Evolutionary conservation across 176 grass and related monocot species (phyloP).

Genomic region (Triticum turgidum): DNA sequence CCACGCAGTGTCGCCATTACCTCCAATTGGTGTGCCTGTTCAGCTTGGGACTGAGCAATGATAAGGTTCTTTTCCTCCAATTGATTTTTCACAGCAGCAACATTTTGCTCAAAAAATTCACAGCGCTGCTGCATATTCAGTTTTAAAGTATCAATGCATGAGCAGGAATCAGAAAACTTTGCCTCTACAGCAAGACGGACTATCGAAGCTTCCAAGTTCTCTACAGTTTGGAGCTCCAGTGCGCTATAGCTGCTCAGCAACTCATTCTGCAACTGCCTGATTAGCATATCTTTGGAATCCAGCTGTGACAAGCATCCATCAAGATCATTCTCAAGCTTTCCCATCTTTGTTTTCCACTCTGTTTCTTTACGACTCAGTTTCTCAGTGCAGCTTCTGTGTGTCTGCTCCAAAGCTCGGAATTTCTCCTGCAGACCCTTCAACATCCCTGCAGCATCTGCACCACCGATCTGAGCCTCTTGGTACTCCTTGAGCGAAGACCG

Average conservation of each 20-base stretch:
- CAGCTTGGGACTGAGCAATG: constrained; percentile 44
- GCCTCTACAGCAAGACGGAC: constrained; percentile 31
- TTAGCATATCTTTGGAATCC: constrained; percentile 44
- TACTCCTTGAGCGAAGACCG: constrained; percentile 58
- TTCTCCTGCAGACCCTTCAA: constrained; percentile 61
- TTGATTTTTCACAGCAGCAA: constrained; percentile 23
- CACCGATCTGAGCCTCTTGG: constrained; percentile 62
- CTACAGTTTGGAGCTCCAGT: constrained; percentile 44
- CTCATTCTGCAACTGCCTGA: constrained; percentile 53
- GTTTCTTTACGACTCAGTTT: constrained; percentile 58
- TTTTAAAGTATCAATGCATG: constrained; percentile 29
- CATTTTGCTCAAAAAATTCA: constrained; percentile 37
- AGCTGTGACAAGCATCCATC: constrained; percentile 44
- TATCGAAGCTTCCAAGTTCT: constrained; percentile 45
- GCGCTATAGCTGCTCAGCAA: constrained; percentile 40
- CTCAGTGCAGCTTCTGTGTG: constrained; percentile 58
- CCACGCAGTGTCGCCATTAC: constrained; percentile 29
- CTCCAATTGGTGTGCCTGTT: constrained; percentile 30
- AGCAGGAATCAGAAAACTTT: constrained; percentile 49
- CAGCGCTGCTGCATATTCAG: constrained; percentile 39
- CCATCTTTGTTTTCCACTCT: constrained; percentile 51
- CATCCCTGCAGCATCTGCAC: constrained; percentile 34
- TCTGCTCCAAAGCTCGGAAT: constrained; percentile 60
- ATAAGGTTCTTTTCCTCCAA: constrained; percentile 44
- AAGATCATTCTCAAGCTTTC: constrained; percentile 61